These are phyloP conservation scores for Gaeumannomyces tritici DNA, from an alignment of 2,329 filamentous ascomycete genomes.

Conservation along the genomic window DNA sequence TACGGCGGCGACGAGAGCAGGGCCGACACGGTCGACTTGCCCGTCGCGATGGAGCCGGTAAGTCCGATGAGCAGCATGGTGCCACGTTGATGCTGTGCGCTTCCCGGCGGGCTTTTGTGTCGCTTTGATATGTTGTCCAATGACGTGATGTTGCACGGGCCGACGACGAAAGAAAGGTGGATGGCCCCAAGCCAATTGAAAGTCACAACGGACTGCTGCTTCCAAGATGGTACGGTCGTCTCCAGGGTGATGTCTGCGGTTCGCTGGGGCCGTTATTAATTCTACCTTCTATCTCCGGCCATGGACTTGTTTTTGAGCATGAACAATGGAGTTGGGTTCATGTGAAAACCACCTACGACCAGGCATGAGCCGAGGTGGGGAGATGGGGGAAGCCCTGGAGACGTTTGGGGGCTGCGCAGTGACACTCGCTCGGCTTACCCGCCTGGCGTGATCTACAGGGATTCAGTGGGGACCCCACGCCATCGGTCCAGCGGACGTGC, in stretches of 20 bases:
- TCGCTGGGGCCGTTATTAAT: neutral
- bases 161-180: neutral
- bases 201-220: neutral
- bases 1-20: conserved; percentile 74
- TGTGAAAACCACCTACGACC: neutral
- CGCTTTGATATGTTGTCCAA: neutral
- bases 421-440: too few relatives aligned
- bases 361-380: neutral
- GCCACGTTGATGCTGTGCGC: neutral
- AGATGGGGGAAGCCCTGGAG: too few relatives aligned
- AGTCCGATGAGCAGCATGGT: conserved; percentile 91
- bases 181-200: neutral
- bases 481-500: neutral
- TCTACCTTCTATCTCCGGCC: neutral
- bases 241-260: neutral
- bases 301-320: neutral
- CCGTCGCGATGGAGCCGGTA: conserved; percentile 94
- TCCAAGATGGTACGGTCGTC: neutral
- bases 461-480: neutral
- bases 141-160: neutral
- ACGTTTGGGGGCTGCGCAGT: too few relatives aligned
- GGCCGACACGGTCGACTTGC: conserved; percentile 89
- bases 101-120: neutral
- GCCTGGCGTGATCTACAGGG: neutral
- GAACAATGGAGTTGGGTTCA: neutral